A percentile compares a stretch with the other conserved stretches of the same genome.
phyloP scores from a whole-genome alignment of 257 asterid genomes.

The Przewalskia tangutica region DNA sequence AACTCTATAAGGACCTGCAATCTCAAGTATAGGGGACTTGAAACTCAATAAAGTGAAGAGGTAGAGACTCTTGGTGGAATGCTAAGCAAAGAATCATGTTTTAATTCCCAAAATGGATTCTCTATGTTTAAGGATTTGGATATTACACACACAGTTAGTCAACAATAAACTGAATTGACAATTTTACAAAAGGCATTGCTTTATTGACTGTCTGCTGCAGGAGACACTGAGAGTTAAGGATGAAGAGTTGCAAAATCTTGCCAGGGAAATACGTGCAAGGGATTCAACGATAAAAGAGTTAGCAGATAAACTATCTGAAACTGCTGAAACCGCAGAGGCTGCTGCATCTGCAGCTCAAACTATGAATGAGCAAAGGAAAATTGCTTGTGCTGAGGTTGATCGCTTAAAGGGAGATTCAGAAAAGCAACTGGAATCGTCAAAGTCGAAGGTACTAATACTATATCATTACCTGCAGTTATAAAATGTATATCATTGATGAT shows the following conservation, averaged over 20 bases:
- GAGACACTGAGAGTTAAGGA: conserved; percentile 97
- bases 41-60: not conserved
- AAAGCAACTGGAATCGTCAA: conserved; percentile 45
- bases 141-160: not conserved
- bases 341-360: conserved; percentile 97
- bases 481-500: not conserved
- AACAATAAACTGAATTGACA: not conserved
- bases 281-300: conserved; percentile 82
- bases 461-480: conserved; percentile 3
- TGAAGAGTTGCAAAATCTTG: conserved; percentile 92
- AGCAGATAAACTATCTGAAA: conserved; percentile 82
- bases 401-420: conserved; percentile 53
- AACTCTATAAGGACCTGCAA: not conserved
- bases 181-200: not conserved
- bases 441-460: conserved; percentile 38
- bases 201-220: conserved; percentile 30
- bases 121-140: not conserved
- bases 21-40: not conserved
- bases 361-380: conserved; percentile 90
- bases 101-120: not conserved
- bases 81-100: not conserved
- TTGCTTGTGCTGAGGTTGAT: conserved; percentile 73
- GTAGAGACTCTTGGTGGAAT: not conserved
- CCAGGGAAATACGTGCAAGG: conserved; percentile 80
- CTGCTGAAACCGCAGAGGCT: conserved; percentile 95